Evolutionary conservation across 257 asterid species (phyloP), one percentile per base, ranked within the genome.

Genomic region (Ophiorrhiza pumila): DNA sequence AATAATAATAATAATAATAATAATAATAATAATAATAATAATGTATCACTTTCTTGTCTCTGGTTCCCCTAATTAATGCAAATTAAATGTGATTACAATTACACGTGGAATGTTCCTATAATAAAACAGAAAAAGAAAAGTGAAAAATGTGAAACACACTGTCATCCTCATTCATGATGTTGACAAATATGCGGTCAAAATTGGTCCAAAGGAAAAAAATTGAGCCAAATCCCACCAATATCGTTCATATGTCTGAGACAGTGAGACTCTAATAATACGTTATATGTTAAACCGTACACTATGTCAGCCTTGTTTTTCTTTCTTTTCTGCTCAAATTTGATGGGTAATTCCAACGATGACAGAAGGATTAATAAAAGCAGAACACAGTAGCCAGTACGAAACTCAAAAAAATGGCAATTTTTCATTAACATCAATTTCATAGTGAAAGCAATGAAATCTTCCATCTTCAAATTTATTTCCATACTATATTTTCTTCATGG

Each of bases 401-500:
- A n/a, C 8, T 6, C 13, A 46, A 29, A 2, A 57, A 58, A 29
- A 41, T 31, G 25, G 35, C 73, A 13, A 68, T 10, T 2, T 22
- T 7, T 49, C 15, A 4, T 32, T 68, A 17, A 22, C 63, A 7
- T 52, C 64, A 4, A 53, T 70, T 55, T 7, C 37, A 56, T 65
- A 31, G 34, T 71, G 66, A 37, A 41, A 71, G 18, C 37, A 39
- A 65, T 13, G 35, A 23, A 10, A 29, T 52, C 39, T 47, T 49
- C 27, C 47, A 23, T 42, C 39, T 56, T 71, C 43, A 14, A 37
- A 2, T 18, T 47, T 65, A 50, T 67, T 18, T 8, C 4, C 32
- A 20, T 12, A 25, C 25, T 10, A 11, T 31, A 29, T 20, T 6
- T 17, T 2, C 45, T 4, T n/a, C 29, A 80, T 81, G 83, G 86